Evolutionary conservation across 169 alveolate genomes (phyloP).

Genomic region (Pseudocohnilembus persalinus): DNA sequence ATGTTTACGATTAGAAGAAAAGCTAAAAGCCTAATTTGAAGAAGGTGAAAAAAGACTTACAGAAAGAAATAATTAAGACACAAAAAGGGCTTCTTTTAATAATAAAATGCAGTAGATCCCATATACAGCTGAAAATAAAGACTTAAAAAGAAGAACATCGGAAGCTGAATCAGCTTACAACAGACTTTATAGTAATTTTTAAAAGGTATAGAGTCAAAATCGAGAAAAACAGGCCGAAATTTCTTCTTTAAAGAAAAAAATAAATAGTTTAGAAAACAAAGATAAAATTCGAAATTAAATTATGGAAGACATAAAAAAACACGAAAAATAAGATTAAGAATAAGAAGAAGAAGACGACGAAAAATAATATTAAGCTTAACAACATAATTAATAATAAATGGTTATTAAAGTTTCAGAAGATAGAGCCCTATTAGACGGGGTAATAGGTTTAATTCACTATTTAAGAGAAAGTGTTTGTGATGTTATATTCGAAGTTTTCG

Average conservation of each 20-base stretch:
- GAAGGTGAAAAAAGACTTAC: not conserved
- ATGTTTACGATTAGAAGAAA: not conserved
- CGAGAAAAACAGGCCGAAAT: not conserved
- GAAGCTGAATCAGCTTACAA: not conserved
- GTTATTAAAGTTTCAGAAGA: not conserved
- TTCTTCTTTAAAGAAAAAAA: not conserved
- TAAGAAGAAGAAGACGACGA: not conserved
- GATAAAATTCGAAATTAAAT: not conserved
- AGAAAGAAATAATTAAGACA: not conserved
- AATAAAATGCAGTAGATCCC: not conserved
- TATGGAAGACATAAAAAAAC: not conserved
- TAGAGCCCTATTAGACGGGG: not conserved
- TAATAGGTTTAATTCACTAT: not conserved
- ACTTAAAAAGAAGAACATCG: not conserved
- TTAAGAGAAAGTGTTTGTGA: slow-evolving; percentile 11
- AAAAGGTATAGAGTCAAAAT: not conserved
- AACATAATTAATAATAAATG: no score
- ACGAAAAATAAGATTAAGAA: not conserved
- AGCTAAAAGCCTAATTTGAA: not conserved
- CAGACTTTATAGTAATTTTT: not conserved
- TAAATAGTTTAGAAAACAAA: not conserved
- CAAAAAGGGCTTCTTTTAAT: not conserved
- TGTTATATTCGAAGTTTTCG: slow-evolving; percentile 8
- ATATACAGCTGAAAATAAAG: not conserved
- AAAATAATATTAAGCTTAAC: not conserved